Evolutionary conservation across 129 eudicot species (phyloP).

Genomic region (Flaveria bidentis): DNA sequence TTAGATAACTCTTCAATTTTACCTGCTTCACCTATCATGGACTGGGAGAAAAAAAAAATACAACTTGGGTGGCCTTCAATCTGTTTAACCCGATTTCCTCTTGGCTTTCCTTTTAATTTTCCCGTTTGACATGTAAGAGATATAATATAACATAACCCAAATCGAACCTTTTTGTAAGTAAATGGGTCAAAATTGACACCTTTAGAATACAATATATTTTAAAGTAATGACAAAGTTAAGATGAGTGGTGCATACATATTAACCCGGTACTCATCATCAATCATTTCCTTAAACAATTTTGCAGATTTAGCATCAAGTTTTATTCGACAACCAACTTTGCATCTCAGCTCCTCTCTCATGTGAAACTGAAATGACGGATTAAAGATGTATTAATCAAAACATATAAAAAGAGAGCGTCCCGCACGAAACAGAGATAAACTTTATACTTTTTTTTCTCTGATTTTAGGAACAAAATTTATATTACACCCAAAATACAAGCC

Average conservation of each 20-base stretch:
- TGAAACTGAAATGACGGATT: slow-evolving; percentile 47
- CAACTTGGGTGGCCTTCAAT: background rate
- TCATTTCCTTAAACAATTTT: slow-evolving; percentile 73
- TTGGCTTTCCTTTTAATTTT: background rate
- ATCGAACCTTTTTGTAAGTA: background rate
- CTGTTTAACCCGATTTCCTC: background rate
- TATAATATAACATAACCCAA: background rate
- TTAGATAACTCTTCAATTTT: background rate
- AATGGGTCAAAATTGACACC: background rate
- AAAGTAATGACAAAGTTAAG: slow-evolving; percentile 5
- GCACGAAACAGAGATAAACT: background rate
- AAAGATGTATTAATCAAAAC: background rate
- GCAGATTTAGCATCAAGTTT: slow-evolving; percentile 66
- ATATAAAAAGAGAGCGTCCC: background rate
- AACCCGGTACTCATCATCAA: slow-evolving; percentile 82
- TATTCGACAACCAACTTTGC: slow-evolving; percentile 59
- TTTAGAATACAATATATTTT: background rate
- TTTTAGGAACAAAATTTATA: background rate
- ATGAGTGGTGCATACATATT: slow-evolving; percentile 56
- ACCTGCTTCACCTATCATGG: background rate
- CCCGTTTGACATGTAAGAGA: background rate
- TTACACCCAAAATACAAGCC: background rate
- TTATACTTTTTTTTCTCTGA: background rate
- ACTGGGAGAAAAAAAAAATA: background rate
- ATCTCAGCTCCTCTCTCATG: slow-evolving; percentile 70